Evolutionary conservation across 805 yeast species (phyloP), one percentile per base, ranked within the genome.

Genomic region (Spathaspora girioi): DNA sequence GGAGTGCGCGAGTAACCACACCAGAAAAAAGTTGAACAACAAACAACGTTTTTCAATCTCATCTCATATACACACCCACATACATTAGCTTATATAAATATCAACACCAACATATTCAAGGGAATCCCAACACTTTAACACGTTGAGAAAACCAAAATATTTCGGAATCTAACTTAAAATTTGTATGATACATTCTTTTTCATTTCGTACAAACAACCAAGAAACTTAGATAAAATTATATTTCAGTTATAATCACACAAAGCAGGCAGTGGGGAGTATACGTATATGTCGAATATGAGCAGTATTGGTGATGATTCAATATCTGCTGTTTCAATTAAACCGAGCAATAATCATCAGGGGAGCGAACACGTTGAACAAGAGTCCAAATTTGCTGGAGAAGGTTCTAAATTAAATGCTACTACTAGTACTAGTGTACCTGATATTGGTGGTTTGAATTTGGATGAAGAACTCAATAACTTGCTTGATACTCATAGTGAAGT

Each of bases 401-500:
- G n/a, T n/a, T n/a, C n/a, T n/a, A n/a, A n/a, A n/a, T n/a, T n/a
- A n/a, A n/a, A n/a, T n/a, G n/a, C n/a, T n/a, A n/a, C n/a, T n/a
- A n/a, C n/a, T n/a, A n/a, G n/a, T n/a, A n/a, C n/a, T n/a, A n/a
- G n/a, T n/a, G n/a, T n/a, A n/a, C n/a, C n/a, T n/a, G n/a, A n/a
- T n/a, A n/a, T n/a, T n/a, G n/a, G n/a, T n/a, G 46, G 47, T 17
- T 46, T 55, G 44, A 47, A 27, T 23, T 32, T 55, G 17, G 59
- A 57, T 45, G 54, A 56, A 10, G 60, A 56, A 38, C 35, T 56
- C 19, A 46, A 49, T 23, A 52, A 43, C 29, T 45, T 55, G 14
- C 48, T 57, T 38, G 47, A 50, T n/a, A 52, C 49, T 27, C 46
- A 43, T 15, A n/a, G 26, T 27, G 15, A 27, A n/a, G 19, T 15